phyloP scores from a whole-genome alignment of 2,329 filamentous ascomycete species.

The Pseudogymnoascus sp. region DNA sequence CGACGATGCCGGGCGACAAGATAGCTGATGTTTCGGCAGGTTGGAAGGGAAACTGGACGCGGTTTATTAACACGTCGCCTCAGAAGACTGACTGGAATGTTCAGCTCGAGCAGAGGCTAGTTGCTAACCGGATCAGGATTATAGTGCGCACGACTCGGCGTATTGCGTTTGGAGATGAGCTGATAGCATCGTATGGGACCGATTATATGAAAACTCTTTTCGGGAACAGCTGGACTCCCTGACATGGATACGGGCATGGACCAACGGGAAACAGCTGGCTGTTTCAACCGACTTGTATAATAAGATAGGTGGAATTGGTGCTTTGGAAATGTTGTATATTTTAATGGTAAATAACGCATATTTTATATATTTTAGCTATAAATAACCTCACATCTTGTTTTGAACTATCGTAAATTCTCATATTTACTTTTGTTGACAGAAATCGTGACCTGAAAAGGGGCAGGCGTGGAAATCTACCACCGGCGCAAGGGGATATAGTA shows the following conservation, averaged over 20 bases:
- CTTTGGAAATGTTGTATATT: neutral
- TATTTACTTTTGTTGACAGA: neutral
- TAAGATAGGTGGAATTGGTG: neutral
- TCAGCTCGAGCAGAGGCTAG: neutral
- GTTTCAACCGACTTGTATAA: neutral
- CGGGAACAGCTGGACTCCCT: neutral
- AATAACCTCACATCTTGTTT: neutral
- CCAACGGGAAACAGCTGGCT: neutral
- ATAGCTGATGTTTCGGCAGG: neutral
- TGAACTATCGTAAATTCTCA: neutral
- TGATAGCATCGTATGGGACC: neutral
- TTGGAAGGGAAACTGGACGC: constrained; percentile 1
- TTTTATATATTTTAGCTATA: neutral
- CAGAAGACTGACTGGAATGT: neutral
- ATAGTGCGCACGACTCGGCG: neutral
- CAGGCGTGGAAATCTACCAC: neutral
- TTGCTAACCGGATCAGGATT: constrained; percentile 3
- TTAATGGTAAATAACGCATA: neutral
- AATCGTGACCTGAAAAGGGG: neutral
- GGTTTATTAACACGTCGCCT: neutral
- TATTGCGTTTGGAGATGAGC: neutral
- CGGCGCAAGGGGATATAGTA: neutral
- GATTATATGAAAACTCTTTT: neutral
- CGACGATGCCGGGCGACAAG: neutral
- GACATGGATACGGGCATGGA: neutral